These are phyloP conservation scores for Suillus tomentosus DNA, from an alignment of 768 basidiomycete genomes.

Conservation along the genomic window DNA sequence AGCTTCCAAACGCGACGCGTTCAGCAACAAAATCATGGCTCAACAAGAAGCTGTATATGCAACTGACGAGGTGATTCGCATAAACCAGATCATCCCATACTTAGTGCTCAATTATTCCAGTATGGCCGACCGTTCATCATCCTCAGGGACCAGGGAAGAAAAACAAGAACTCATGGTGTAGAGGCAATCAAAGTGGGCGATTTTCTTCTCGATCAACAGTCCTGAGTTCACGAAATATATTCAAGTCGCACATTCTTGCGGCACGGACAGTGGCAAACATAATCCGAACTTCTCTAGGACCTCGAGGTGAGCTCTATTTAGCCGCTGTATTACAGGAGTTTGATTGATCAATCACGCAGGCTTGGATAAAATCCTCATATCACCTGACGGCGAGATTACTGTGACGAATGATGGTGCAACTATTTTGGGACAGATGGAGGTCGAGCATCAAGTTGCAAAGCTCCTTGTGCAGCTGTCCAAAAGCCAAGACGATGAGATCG, in stretches of 20 bases:
- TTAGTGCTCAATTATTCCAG: conserved; percentile 40
- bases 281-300: conserved; percentile 91
- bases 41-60: conserved; percentile 76
- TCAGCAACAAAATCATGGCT: conserved; percentile 23
- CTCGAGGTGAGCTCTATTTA: conserved; percentile 64
- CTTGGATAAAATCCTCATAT: conserved; percentile 92
- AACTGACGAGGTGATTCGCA: conserved; percentile 71
- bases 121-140: conserved; percentile 98
- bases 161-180: conserved; percentile 88
- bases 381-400: conserved; percentile 97
- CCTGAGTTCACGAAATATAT: conserved; percentile 15
- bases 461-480: conserved; percentile 94
- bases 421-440: conserved; percentile 97
- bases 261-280: conserved; percentile 94
- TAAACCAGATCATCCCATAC: background rate
- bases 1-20: conserved; percentile 19
- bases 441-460: conserved; percentile 99
- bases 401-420: conserved; percentile 99
- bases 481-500: conserved; percentile 99
- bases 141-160: conserved; percentile 89
- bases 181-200: conserved; percentile 91
- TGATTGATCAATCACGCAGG: conserved; percentile 49
- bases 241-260: conserved; percentile 91
- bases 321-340: conserved; percentile 4
- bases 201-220: background rate